Conservation (phyloP, 495 filamentous ascomycete species). For the Saxophila tyrrhenica region DNA sequence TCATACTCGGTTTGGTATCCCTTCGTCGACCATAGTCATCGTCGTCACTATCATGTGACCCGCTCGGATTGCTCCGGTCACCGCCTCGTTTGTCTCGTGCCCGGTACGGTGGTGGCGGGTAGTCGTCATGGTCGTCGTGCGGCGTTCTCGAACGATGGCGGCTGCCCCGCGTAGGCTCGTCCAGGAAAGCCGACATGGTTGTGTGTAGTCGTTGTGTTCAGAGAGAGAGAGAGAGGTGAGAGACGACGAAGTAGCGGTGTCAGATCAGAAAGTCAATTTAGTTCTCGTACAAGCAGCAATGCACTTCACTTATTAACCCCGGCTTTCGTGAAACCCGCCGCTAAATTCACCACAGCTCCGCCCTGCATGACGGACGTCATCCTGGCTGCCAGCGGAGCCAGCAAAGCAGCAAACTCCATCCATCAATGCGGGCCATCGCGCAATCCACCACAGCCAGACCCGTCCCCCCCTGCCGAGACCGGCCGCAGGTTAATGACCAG, state of each 20-base stretch:
- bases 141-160: not conserved
- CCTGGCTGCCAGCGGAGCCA: not conserved
- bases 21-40: conserved; percentile 2
- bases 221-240: not conserved
- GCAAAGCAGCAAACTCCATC: not conserved
- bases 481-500: not conserved
- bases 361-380: not conserved
- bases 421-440: not conserved
- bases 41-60: conserved; percentile 14
- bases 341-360: not conserved
- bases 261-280: not conserved
- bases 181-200: not conserved
- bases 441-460: no score
- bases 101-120: not conserved
- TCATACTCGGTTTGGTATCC: not conserved
- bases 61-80: not conserved
- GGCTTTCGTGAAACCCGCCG: no score
- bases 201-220: not conserved
- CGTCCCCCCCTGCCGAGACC: not conserved
- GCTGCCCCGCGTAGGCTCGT: not conserved
- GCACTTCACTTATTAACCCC: no score
- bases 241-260: not conserved
- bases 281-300: no score
- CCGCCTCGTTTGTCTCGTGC: not conserved
- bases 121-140: not conserved